phyloP scores from a whole-genome alignment of 139 green algal species.

The Chloropicon primus region DNA sequence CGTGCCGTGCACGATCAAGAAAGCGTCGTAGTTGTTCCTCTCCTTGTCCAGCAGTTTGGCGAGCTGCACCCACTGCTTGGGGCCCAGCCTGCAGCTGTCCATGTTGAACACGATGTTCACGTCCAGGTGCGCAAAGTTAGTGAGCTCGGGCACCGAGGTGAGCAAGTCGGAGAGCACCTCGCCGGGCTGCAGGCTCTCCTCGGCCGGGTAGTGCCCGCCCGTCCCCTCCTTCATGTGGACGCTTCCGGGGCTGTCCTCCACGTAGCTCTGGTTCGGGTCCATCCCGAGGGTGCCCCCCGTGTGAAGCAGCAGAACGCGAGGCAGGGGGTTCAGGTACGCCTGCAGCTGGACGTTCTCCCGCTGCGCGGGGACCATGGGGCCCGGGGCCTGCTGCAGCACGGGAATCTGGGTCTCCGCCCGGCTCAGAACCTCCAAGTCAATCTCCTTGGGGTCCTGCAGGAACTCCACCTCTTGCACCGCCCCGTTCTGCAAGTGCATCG shows the following conservation, averaged over 20 bases:
- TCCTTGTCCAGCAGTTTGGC: constrained; percentile 44
- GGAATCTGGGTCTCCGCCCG: background rate
- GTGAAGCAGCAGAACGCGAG: constrained; percentile 64
- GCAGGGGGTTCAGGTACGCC: constrained; percentile 31
- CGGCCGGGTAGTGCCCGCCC: constrained; percentile 26
- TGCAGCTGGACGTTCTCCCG: no score
- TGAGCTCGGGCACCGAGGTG: constrained; percentile 66
- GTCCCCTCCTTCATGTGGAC: constrained; percentile 41
- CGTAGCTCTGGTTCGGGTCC: constrained; percentile 30
- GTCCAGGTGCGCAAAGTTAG: constrained; percentile 57
- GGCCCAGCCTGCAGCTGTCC: constrained; percentile 46
- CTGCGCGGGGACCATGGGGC: no score
- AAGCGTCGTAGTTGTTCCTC: constrained; percentile 36
- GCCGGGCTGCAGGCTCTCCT: constrained; percentile 9
- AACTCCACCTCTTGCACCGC: background rate
- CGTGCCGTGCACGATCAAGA: constrained; percentile 36
- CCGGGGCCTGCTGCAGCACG: no score
- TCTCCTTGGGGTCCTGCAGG: background rate
- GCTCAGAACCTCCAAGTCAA: background rate
- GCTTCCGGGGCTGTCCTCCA: constrained; percentile 18
- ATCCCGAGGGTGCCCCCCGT: constrained; percentile 77
- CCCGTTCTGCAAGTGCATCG: no score
- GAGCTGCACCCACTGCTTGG: constrained; percentile 54
- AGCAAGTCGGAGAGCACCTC: constrained; percentile 30
- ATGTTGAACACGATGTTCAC: constrained; percentile 47